phyloP scores from a whole-genome alignment of 1,139 yeast species.

The Saccharomyces uvarum region DNA sequence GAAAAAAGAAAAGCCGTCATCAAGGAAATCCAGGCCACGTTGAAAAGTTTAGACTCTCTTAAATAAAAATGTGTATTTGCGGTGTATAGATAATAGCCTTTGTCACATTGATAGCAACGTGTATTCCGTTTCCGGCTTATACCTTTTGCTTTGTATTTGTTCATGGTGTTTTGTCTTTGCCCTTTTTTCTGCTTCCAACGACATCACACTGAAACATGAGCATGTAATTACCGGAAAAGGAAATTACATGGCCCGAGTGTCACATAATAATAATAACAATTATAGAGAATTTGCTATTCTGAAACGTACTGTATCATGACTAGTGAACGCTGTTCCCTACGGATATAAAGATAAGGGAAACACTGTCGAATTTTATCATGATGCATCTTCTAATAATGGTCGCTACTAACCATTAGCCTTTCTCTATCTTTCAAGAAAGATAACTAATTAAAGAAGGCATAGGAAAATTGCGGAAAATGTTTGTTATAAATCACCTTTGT shows the following conservation, averaged over 20 bases:
- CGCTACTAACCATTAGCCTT: not conserved
- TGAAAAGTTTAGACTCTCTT: conserved; percentile 50
- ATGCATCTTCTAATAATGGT: not conserved
- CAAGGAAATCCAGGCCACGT: conserved; percentile 51
- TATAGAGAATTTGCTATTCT: not conserved
- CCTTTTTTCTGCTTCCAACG: not conserved
- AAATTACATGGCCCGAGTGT: not conserved
- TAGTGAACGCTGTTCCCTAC: not conserved
- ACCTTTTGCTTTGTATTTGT: not conserved
- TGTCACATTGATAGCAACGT: not conserved
- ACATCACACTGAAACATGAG: not conserved
- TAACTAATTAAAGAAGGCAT: not conserved
- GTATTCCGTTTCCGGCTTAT: not conserved
- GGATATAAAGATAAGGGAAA: not conserved
- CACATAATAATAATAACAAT: not conserved
- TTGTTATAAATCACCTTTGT: not conserved
- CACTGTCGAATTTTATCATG: not conserved
- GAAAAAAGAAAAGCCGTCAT: conserved; percentile 53
- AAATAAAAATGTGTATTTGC: conserved; percentile 6
- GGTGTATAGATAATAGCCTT: not conserved
- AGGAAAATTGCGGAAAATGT: not conserved
- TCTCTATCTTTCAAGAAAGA: not conserved
- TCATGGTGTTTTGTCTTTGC: not conserved
- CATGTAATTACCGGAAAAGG: not conserved
- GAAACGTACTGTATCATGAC: not conserved